Evolutionary conservation across 2,329 filamentous ascomycete genomes (phyloP), one percentile per base, ranked within the genome.

Genomic region (Calonectria montana): DNA sequence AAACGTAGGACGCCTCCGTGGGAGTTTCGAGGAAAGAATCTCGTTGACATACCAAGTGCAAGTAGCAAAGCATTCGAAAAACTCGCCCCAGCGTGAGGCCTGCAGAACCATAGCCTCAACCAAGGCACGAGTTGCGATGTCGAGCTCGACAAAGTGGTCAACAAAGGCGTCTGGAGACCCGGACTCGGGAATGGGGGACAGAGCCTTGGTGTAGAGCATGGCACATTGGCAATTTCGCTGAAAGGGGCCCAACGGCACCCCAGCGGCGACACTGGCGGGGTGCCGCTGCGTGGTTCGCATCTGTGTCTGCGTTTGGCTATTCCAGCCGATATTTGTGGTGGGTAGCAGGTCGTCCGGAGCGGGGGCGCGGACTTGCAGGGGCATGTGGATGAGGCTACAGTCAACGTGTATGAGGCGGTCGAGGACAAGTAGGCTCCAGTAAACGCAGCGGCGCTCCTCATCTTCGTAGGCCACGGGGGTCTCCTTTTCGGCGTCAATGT

Each of bases 381-480:
- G 82, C 53, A 81, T 81, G 74, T 76, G 78, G 45, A 80, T 78
- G 31, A 82, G 78, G 62, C 74, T 74, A 59, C 76, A 78, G 69
- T 83, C 81, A 48, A 81, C 78, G 47, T 83, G 82, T 35, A 81
- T 75, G 41, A 83, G 77, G 41, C 86, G 84, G 70, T 87, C 85
- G 35, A 86, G 77, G 21, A 86, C 84, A 70, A 87, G 83, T 48
- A 86, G 77, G 2, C 81, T 82, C 85, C 85, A 87, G 80, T 86
- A 87, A 35, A 86, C 75, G 48, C 83, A 81, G 55, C 84, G 80
- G 7, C 80, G 80, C 73, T 86, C 84, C 71, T 87, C 83, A 23
- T 85, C 83, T 45, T 82, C 80, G 29, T 76, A 79, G 29, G 74
- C 71, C 10, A 81, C 77, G 18, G 76, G 76, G 16, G 72, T 65